Conservation (phyloP, 2,329 filamentous ascomycete genomes). For the Amauroascus niger region DNA sequence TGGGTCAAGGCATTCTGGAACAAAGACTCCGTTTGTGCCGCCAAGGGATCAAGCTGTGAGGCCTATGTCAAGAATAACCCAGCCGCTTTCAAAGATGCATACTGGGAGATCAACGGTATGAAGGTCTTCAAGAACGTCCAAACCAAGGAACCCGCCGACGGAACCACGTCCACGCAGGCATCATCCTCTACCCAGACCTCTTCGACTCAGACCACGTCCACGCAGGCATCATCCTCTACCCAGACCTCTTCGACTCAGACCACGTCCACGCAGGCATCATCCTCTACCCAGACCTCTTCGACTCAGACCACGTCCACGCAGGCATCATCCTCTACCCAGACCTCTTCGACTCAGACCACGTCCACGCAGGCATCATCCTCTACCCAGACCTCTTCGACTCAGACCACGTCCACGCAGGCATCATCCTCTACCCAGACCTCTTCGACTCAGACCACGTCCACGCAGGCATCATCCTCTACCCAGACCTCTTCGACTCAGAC, state of each 20-base stretch:
- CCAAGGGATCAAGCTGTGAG: slow-evolving; percentile 53
- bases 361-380: slow-evolving; percentile 32
- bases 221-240: background rate
- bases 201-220: background rate
- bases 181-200: background rate
- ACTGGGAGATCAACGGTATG: slow-evolving; percentile 63
- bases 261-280: slow-evolving; percentile 33
- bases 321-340: background rate
- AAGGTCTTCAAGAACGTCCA: slow-evolving; percentile 46
- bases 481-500: background rate
- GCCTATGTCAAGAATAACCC: slow-evolving; percentile 61
- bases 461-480: slow-evolving; percentile 20
- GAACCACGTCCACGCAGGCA: slow-evolving; percentile 33
- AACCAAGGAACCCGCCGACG: background rate
- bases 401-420: slow-evolving; percentile 33
- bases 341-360: background rate
- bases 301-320: slow-evolving; percentile 33
- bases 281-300: background rate
- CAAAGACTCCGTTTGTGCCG: slow-evolving; percentile 46
- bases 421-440: background rate
- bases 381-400: background rate
- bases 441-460: slow-evolving; percentile 28
- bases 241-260: background rate
- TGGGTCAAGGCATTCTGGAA: slow-evolving; percentile 66
- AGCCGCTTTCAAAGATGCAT: slow-evolving; percentile 57